Conservation (phyloP, 306 rosid species). For the Casuarina glauca region DNA sequence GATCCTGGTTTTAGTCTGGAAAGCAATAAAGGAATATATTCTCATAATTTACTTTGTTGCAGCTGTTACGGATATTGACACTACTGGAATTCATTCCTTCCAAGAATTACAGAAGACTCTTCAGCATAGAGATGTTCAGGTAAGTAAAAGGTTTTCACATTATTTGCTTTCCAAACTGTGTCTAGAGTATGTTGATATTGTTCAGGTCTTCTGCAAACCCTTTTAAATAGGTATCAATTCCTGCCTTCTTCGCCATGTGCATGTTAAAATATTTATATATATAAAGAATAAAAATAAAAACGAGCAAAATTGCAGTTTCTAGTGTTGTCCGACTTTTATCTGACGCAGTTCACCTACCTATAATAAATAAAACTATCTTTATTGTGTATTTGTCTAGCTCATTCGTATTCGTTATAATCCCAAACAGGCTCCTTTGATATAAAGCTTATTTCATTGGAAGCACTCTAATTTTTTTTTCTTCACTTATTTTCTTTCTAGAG, state of each 20-base stretch:
- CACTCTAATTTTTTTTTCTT: too few species aligned
- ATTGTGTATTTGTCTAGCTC: too few species aligned
- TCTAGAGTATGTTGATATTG: background rate
- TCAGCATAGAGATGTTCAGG: conserved; percentile 55
- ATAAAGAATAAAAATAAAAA: conserved; percentile 1
- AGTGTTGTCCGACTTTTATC: too few species aligned
- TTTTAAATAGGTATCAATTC: background rate
- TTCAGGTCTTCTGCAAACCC: background rate
- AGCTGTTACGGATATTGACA: conserved; percentile 87
- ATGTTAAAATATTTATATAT: background rate
- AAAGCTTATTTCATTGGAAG: too few species aligned
- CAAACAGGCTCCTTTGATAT: too few species aligned
- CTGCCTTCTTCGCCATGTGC: background rate
- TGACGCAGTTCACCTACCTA: too few species aligned
- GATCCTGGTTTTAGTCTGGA: background rate
- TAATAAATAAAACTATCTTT: too few species aligned
- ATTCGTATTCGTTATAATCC: too few species aligned
- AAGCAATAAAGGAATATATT: conserved; percentile 12
- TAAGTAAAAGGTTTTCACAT: conserved; percentile 1
- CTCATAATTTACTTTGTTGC: conserved; percentile 7
- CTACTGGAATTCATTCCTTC: conserved; percentile 74
- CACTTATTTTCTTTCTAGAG: too few species aligned
- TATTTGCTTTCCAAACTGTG: background rate
- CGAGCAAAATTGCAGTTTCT: too few species aligned
- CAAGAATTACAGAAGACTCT: conserved; percentile 57